phyloP scores from a whole-genome alignment of 208 protist species.

The Acanthamoeba healyi region DNA sequence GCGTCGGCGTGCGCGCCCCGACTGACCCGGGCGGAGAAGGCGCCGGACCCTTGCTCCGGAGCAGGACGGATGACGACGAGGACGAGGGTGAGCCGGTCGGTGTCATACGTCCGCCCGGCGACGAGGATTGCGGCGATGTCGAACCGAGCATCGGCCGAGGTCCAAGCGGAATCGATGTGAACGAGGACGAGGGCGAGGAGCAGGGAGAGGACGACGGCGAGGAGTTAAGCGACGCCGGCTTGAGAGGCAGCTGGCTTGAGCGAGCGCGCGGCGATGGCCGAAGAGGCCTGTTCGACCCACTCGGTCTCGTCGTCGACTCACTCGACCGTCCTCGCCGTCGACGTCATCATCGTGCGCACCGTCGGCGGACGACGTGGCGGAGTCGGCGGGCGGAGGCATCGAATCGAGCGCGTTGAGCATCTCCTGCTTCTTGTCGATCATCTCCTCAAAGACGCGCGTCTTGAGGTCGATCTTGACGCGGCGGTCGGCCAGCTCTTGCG shows the following conservation, averaged over 20 bases:
- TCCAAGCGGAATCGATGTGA: background rate
- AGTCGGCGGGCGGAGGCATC: background rate
- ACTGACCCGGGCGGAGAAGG: no score
- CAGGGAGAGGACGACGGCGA: background rate
- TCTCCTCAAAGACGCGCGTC: slow-evolving; percentile 4
- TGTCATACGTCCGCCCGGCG: background rate
- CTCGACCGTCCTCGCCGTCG: background rate
- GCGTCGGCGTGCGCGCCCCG: no score
- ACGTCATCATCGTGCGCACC: background rate
- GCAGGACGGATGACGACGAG: background rate
- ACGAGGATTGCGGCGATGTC: background rate
- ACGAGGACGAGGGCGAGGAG: background rate
- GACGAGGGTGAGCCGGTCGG: background rate
- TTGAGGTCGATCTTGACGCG: slow-evolving; percentile 8
- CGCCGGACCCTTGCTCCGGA: no score
- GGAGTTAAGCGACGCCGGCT: background rate
- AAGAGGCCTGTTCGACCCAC: background rate
- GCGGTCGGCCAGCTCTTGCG: background rate
- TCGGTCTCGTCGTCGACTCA: background rate
- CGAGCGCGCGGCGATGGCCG: no score
- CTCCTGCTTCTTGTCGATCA: background rate
- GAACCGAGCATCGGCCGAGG: background rate
- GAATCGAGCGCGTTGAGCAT: background rate
- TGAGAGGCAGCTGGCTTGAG: background rate
- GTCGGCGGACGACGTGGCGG: background rate